A percentile compares a stretch with the other conserved stretches of the same genome.
Evolutionary conservation across 1,139 yeast genomes (phyloP).

Genomic region (Candida sojae): DNA sequence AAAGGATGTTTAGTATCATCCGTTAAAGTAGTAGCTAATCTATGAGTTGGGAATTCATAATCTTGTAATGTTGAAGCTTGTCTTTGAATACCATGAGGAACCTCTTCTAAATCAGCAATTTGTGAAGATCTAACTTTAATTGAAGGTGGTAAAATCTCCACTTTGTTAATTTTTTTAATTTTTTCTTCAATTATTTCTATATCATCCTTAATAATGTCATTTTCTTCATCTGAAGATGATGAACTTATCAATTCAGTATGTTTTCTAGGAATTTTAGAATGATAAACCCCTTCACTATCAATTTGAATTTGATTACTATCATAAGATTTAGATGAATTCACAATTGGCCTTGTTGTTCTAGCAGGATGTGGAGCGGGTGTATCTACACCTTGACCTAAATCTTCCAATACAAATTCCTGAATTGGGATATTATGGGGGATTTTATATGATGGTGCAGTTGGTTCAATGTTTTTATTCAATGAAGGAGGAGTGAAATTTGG

Average conservation of each 20-base stretch:
- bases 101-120: constrained; percentile 93
- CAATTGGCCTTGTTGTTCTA: constrained; percentile 11
- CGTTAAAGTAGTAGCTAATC: constrained; percentile 69
- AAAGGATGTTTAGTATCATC: constrained; percentile 84
- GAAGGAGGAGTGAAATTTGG: constrained; percentile 79
- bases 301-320: constrained; percentile 8
- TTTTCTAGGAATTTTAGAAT: constrained; percentile 43
- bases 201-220: background rate
- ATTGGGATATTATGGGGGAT: constrained; percentile 81
- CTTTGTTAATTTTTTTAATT: background rate
- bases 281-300: constrained; percentile 18
- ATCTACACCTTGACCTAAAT: constrained; percentile 67
- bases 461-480: constrained; percentile 56
- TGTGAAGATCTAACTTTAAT: constrained; percentile 62
- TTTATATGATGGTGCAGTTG: constrained; percentile 69
- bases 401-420: constrained; percentile 73
- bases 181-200: background rate
- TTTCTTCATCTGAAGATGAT: constrained; percentile 32
- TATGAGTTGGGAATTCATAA: constrained; percentile 83
- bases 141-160: constrained; percentile 38
- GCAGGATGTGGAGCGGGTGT: constrained; percentile 68
- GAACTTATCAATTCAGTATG: constrained; percentile 43
- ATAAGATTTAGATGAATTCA: constrained; percentile 7
- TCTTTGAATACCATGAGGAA: constrained; percentile 88
- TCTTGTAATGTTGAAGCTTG: constrained; percentile 72